These are phyloP conservation scores for Podospora didyma DNA, from an alignment of 495 filamentous ascomycete genomes.

Conservation along the genomic window DNA sequence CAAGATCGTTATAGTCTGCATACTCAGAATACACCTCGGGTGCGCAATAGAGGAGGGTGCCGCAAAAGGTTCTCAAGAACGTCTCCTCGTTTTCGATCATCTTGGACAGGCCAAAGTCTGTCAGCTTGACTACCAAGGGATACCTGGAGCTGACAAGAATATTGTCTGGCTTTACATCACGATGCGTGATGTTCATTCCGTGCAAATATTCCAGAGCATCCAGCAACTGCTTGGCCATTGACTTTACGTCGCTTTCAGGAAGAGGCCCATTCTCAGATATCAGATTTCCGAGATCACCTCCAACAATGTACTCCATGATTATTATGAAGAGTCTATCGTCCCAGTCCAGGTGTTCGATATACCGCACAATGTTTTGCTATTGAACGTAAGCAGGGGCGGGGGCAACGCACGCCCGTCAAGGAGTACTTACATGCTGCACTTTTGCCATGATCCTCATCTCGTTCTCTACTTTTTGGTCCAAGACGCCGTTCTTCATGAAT, in stretches of 20 bases:
- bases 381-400: neutral
- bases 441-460: constrained; percentile 92
- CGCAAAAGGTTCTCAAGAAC: constrained; percentile 93
- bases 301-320: constrained; percentile 90
- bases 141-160: constrained; percentile 72
- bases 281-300: constrained; percentile 77
- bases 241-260: constrained; percentile 61
- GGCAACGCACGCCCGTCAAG: neutral
- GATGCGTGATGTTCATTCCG: constrained; percentile 80
- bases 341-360: constrained; percentile 78
- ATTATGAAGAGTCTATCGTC: constrained; percentile 75
- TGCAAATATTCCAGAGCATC: constrained; percentile 86
- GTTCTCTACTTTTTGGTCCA: constrained; percentile 84
- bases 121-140: constrained; percentile 81
- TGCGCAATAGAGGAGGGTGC: constrained; percentile 91
- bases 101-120: constrained; percentile 89
- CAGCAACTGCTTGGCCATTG: constrained; percentile 72
- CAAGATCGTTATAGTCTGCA: constrained; percentile 48
- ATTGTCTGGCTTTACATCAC: constrained; percentile 97
- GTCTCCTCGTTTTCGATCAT: constrained; percentile 82
- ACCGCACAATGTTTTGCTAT: constrained; percentile 89
- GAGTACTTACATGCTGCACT: constrained; percentile 68
- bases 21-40: constrained; percentile 94
- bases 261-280: constrained; percentile 57
- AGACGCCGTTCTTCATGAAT: constrained; percentile 81